phyloP scores from a whole-genome alignment of 768 basidiomycete genomes.

The Suillus clintonianus region DNA sequence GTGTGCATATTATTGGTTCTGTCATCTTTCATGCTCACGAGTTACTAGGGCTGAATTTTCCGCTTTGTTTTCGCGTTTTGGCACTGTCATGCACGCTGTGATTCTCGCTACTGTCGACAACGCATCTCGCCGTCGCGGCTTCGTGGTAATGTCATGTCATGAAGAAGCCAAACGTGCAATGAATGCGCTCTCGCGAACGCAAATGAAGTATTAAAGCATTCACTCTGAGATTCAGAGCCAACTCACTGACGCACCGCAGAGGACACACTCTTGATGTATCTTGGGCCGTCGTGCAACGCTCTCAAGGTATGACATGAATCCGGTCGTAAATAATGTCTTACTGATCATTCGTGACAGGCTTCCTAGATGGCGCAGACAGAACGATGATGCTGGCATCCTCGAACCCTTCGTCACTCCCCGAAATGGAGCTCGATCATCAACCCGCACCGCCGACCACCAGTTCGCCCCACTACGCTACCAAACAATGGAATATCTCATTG shows the following conservation, averaged over 20 bases:
- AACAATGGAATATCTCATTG: constrained; percentile 35
- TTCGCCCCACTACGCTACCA: constrained; percentile 31
- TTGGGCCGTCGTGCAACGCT: constrained; percentile 87
- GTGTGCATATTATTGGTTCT: constrained; percentile 39
- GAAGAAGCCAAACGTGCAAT: constrained; percentile 73
- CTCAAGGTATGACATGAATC: constrained; percentile 53
- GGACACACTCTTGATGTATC: constrained; percentile 80
- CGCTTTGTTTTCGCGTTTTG: constrained; percentile 62
- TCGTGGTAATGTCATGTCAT: constrained; percentile 78
- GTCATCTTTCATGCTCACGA: not conserved
- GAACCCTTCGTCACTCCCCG: constrained; percentile 34
- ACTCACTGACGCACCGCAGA: constrained; percentile 35
- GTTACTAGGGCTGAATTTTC: constrained; percentile 52
- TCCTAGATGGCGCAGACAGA: constrained; percentile 82
- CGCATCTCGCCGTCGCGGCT: constrained; percentile 80
- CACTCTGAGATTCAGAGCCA: not conserved
- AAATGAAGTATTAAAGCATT: constrained; percentile 56
- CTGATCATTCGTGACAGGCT: constrained; percentile 46
- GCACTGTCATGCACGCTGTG: constrained; percentile 73
- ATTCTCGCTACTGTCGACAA: constrained; percentile 85
- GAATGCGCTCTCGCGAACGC: constrained; percentile 63
- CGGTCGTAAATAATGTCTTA: constrained; percentile 1
- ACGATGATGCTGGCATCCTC: constrained; percentile 59
- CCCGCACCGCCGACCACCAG: constrained; percentile 22
- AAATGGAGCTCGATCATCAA: constrained; percentile 24